Base-by-base conservation (phyloP, 768 basidiomycete species). In the Russula compacta region DNA sequence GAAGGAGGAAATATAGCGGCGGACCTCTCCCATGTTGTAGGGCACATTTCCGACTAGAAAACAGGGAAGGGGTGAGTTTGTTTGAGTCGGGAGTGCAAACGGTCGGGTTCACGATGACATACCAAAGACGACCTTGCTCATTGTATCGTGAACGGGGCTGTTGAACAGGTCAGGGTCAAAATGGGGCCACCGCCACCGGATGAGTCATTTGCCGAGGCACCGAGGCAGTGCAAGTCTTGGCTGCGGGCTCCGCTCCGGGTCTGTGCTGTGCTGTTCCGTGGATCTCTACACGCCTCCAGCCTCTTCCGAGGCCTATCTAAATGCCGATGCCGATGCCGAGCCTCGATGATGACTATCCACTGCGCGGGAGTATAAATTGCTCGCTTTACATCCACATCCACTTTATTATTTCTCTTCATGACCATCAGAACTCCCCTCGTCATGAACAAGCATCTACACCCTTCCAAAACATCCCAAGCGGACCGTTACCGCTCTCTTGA, bases 21-120 rank as follows among this genome's bases (percentile, higher is more conserved):
- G 44, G 71, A 73, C 82, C 77, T 92, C 90, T 46, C 83, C 85
- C 86, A 92, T 91, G 69, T 86, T 91, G 74, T 92, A 92, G 24
- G 90, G 90, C 8, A 92, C 89, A 80, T 92, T 92, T 59, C 90
- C 90, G 51, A 92, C 90, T 88, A 12, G 58, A 42, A n/a, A 52
- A 57, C 47, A 58, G 56, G 53, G 36, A 49, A 8, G 42, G 53
- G 17, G 36, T 44, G 21, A 10, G 19, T 59, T 19, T 19, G 29
- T 60, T 24, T 0, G 12, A 47, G 29, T 1, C n/a, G 4, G 17
- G 1, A 29, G 36, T 17, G 21, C 9, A 14, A 19, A 49, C 10
- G 52, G 17, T 11, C 15, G 10, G 11, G 44, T 33, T 48, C 32
- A 48, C 3, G 48, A 32, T 17, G 21, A 58, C 36, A 58, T 66